These are phyloP conservation scores for Fagus crenata DNA, from an alignment of 306 rosid species.

Conservation along the genomic window DNA sequence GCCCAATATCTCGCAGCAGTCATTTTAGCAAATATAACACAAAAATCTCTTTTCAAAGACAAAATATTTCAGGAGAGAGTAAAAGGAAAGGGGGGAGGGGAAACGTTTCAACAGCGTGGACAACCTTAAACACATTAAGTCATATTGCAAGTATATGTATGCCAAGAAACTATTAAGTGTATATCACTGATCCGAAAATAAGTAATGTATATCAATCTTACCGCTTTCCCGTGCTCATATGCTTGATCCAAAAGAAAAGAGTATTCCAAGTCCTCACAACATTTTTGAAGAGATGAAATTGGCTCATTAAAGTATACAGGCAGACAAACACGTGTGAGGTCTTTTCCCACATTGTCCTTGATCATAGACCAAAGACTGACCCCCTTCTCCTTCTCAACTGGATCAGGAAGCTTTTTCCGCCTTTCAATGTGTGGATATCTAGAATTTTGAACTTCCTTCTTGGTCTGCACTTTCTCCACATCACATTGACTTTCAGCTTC, in stretches of 20 bases:
- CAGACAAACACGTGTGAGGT: constrained; percentile 91
- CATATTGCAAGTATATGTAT: constrained; percentile 2
- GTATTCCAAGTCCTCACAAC: constrained; percentile 94
- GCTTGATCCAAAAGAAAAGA: constrained; percentile 88
- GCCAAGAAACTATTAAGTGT: constrained; percentile 9
- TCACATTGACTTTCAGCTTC: constrained; percentile 39
- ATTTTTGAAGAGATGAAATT: constrained; percentile 93
- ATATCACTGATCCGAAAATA: not conserved
- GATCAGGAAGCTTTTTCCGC: constrained; percentile 84
- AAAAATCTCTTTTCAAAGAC: not conserved
- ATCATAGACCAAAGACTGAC: constrained; percentile 98
- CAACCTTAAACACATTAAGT: not conserved
- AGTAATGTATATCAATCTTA: constrained; percentile 36
- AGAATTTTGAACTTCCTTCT: constrained; percentile 34
- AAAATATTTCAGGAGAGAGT: not conserved
- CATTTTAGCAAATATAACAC: too few species aligned
- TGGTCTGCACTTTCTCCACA: constrained; percentile 42
- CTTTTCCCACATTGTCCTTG: constrained; percentile 98
- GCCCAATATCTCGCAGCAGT: not conserved
- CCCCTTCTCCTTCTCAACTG: constrained; percentile 93
- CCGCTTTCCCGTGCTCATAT: constrained; percentile 79
- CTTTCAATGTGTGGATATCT: constrained; percentile 54
- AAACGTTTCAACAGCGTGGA: not conserved
- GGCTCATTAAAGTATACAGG: constrained; percentile 99
- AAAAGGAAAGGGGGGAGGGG: too few species aligned